These are phyloP conservation scores for Golubevia pallescens DNA, from an alignment of 1,284 basidiomycete genomes.

Conservation along the genomic window DNA sequence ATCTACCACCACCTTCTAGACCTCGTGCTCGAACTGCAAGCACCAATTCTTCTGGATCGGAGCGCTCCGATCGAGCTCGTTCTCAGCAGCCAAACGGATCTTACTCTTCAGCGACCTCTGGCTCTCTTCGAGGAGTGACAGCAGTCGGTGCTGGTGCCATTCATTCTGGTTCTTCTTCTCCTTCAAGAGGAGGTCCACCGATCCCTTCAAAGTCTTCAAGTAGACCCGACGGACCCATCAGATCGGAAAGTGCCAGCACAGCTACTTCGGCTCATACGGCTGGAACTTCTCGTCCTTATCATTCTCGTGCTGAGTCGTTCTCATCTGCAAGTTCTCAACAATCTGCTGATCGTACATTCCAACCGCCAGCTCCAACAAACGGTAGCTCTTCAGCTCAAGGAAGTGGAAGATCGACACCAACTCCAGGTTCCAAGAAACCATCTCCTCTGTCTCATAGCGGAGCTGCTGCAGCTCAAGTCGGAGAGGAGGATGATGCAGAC, in stretches of 20 bases:
- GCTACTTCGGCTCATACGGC: neutral
- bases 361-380: neutral
- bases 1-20: neutral
- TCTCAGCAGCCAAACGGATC: neutral
- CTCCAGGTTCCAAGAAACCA: slow-evolving; percentile 26
- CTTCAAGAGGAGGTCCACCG: neutral
- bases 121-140: slow-evolving; percentile 1
- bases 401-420: neutral
- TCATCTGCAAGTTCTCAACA: neutral
- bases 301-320: slow-evolving; percentile 3
- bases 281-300: slow-evolving; percentile 1
- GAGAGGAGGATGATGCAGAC: slow-evolving; percentile 37
- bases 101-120: slow-evolving; percentile 5
- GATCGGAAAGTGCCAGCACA: neutral
- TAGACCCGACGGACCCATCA: neutral
- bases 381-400: slow-evolving; percentile 7
- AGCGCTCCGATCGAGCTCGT: neutral
- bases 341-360: neutral
- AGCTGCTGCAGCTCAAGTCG: slow-evolving; percentile 2
- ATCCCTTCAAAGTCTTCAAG: neutral
- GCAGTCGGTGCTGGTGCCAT: neutral
- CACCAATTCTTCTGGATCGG: slow-evolving; percentile 18
- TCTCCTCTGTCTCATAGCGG: slow-evolving; percentile 39
- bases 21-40: slow-evolving; percentile 34
- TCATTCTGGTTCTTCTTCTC: neutral